Percentiles rank a stretch among this genome's conserved stretches.
Conservation (phyloP, 768 basidiomycete species). For the Mycena albidolilacea region DNA sequence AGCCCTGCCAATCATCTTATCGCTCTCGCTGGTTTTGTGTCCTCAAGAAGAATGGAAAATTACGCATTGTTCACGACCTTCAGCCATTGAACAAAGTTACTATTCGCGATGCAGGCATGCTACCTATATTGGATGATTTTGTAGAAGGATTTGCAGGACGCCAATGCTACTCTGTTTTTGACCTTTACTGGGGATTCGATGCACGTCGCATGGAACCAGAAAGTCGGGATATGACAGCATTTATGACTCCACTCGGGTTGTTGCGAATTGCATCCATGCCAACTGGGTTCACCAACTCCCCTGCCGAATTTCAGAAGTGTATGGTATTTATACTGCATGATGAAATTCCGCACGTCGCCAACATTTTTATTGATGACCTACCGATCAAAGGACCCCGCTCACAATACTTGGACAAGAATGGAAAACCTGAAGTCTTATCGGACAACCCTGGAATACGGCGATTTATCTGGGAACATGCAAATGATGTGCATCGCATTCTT, state of each 20-base stretch:
- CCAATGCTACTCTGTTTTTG: no score
- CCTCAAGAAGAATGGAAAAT: constrained; percentile 34
- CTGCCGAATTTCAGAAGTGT: constrained; percentile 41
- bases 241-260: no score
- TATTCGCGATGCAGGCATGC: constrained; percentile 20
- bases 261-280: not conserved
- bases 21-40: constrained; percentile 38
- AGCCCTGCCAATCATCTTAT: constrained; percentile 27
- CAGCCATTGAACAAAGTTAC: constrained; percentile 35
- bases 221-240: no score
- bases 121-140: not conserved
- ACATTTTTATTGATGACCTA: constrained; percentile 51
- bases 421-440: constrained; percentile 33
- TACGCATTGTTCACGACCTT: constrained; percentile 37
- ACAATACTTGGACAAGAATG: constrained; percentile 41
- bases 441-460: constrained; percentile 37
- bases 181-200: no score
- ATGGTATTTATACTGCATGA: constrained; percentile 48
- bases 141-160: not conserved
- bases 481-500: constrained; percentile 47
- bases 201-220: no score
- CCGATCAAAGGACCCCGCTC: constrained; percentile 46
- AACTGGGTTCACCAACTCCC: constrained; percentile 26
- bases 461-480: constrained; percentile 49
- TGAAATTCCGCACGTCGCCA: constrained; percentile 49